These are phyloP conservation scores for Beta corolliflora DNA, from an alignment of 179 eudicot species.

Conservation along the genomic window DNA sequence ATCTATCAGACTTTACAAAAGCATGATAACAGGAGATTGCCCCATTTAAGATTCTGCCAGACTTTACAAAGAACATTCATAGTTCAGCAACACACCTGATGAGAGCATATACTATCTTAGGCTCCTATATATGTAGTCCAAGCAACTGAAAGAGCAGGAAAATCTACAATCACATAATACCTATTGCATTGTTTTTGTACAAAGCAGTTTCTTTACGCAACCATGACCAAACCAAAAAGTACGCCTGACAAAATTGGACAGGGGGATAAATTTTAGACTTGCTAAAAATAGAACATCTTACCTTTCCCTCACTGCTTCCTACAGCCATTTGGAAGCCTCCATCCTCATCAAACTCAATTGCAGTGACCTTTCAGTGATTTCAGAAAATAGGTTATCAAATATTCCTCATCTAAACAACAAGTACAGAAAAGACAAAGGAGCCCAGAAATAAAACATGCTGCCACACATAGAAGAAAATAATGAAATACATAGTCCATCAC, in stretches of 20 bases:
- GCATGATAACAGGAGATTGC: not conserved
- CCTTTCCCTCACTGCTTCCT: slow-evolving; percentile 96
- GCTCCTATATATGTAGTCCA: not conserved
- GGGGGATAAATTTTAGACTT: not conserved
- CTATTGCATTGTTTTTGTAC: not conserved
- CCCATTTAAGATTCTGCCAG: not conserved
- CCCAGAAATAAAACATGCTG: not conserved
- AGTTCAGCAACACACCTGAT: not conserved
- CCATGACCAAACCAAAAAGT: not conserved
- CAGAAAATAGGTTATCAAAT: slow-evolving; percentile 14
- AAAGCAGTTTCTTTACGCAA: not conserved
- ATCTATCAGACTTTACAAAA: not conserved
- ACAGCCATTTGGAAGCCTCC: slow-evolving; percentile 91
- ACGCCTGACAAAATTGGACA: not conserved
- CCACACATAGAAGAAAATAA: not conserved
- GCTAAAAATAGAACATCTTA: slow-evolving; percentile 26
- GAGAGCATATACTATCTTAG: not conserved
- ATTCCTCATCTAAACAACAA: not conserved
- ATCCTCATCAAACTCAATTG: slow-evolving; percentile 76
- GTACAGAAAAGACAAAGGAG: not conserved
- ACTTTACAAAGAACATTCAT: not conserved
- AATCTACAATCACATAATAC: not conserved
- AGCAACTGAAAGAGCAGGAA: not conserved
- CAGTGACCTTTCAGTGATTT: slow-evolving; percentile 71
- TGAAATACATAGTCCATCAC: not conserved